A percentile compares a stretch with the other conserved stretches of the same genome.
Evolutionary conservation across 2,329 filamentous ascomycete species (phyloP).

Genomic region (Penicillium sp.): DNA sequence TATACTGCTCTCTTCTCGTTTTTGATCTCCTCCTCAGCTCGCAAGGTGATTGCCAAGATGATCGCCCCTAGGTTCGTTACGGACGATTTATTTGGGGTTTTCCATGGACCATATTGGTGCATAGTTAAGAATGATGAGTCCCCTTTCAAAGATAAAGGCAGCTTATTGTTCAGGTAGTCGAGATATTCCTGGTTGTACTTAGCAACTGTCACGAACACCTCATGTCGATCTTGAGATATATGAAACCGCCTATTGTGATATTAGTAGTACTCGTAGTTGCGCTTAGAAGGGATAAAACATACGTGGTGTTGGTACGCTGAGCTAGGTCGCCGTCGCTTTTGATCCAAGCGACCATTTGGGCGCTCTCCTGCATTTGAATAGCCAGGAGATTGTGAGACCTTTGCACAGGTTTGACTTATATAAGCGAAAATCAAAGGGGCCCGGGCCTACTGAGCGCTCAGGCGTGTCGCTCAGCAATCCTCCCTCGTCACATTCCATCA

Average conservation of each 20-base stretch:
- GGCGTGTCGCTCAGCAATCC: not conserved
- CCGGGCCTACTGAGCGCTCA: too few species aligned
- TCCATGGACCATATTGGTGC: not conserved
- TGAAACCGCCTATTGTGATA: not conserved
- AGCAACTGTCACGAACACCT: not conserved
- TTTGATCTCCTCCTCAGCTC: not conserved
- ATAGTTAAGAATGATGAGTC: not conserved
- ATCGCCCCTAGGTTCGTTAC: not conserved
- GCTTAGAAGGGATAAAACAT: not conserved
- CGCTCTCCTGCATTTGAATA: not conserved
- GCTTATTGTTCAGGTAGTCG: not conserved
- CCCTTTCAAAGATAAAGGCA: not conserved
- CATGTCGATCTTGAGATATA: not conserved
- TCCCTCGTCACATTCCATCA: not conserved
- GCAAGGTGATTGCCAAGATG: not conserved
- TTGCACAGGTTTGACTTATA: not conserved
- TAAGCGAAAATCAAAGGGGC: too few species aligned
- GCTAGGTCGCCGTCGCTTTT: not conserved
- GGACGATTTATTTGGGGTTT: rapidly evolving
- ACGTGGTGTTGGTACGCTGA: not conserved
- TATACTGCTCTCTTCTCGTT: not conserved
- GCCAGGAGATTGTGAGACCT: not conserved
- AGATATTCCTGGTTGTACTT: not conserved
- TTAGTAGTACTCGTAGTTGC: not conserved
- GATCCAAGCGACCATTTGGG: not conserved